Percentiles rank a stretch among this genome's conserved stretches.
phyloP scores from a whole-genome alignment of 2,329 filamentous ascomycete species.

The Helotiales sp. region DNA sequence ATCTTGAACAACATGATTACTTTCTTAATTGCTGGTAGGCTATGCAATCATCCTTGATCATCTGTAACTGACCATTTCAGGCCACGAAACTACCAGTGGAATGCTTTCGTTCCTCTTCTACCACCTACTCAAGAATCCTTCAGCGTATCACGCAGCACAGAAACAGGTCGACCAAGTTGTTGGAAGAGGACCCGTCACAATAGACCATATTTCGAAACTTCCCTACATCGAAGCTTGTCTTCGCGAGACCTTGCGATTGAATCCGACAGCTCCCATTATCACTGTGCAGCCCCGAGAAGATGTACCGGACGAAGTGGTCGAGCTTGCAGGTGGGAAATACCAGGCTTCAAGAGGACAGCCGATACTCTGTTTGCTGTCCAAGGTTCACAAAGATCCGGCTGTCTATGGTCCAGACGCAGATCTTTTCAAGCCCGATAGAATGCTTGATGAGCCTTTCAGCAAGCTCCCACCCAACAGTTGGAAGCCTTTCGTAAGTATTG shows the following conservation, averaged over 20 bases:
- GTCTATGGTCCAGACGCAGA: conserved; percentile 66
- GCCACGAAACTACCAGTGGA: conserved; percentile 67
- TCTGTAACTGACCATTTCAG: conserved; percentile 45
- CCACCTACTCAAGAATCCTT: conserved; percentile 50
- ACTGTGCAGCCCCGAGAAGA: conserved; percentile 2
- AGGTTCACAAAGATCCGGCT: conserved; percentile 60
- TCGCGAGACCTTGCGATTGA: conserved; percentile 64
- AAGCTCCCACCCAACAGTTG: conserved; percentile 61
- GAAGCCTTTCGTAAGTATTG: conserved; percentile 64
- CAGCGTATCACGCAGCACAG: conserved; percentile 46
- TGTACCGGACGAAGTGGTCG: conserved; percentile 35
- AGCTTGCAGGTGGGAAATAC: conserved; percentile 38
- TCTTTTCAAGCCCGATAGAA: conserved; percentile 69
- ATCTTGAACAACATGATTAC: conserved; percentile 73
- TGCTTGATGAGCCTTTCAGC: conserved; percentile 69
- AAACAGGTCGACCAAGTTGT: conserved; percentile 55
- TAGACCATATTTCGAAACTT: conserved; percentile 52
- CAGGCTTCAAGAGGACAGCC: conserved; percentile 48
- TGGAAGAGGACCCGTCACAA: conserved; percentile 43
- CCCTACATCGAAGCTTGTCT: conserved; percentile 66
- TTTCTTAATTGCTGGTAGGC: conserved; percentile 56
- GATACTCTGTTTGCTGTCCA: conserved; percentile 50
- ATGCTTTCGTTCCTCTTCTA: conserved; percentile 51
- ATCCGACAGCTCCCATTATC: conserved; percentile 54
- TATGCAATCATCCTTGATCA: background rate